phyloP scores from a whole-genome alignment of 2,329 filamentous ascomycete genomes.

The Claviceps maximensis region DNA sequence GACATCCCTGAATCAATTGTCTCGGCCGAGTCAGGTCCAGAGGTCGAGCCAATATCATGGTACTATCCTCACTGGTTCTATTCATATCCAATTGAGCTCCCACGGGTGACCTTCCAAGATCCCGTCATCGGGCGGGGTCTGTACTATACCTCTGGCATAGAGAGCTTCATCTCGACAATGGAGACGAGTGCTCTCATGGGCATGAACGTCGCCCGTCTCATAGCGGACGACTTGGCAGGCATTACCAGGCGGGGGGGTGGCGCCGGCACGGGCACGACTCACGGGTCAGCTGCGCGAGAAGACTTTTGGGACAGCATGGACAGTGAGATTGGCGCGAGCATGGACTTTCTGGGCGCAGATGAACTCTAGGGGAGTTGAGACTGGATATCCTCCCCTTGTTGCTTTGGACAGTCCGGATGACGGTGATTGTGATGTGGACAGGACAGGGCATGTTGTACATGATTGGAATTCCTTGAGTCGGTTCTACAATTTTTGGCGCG shows the following conservation, averaged over 20 bases:
- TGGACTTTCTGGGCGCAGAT: slow-evolving; percentile 5
- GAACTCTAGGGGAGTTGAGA: slow-evolving; percentile 8
- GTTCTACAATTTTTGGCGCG: not conserved
- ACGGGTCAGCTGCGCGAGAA: not conserved
- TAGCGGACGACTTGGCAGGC: slow-evolving; percentile 45
- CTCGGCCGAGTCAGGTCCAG: slow-evolving; percentile 19
- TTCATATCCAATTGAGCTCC: slow-evolving; percentile 75
- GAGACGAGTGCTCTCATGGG: slow-evolving; percentile 91
- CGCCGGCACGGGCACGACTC: not conserved
- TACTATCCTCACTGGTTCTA: slow-evolving; percentile 65
- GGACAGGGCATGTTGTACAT: not conserved
- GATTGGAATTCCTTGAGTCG: not conserved
- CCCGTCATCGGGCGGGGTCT: slow-evolving; percentile 52
- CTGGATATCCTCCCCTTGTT: not conserved
- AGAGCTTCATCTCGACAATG: slow-evolving; percentile 95
- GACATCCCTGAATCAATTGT: slow-evolving; percentile 30
- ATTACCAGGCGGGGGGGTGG: slow-evolving; percentile 3
- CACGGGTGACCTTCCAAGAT: slow-evolving; percentile 78
- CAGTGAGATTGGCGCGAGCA: slow-evolving; percentile 8
- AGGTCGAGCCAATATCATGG: slow-evolving; percentile 53
- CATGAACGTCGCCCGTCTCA: slow-evolving; percentile 63
- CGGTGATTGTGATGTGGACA: not conserved
- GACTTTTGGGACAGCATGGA: slow-evolving; percentile 11
- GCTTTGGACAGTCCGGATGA: not conserved
- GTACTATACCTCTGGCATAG: slow-evolving; percentile 66